Percentiles rank a stretch among this genome's conserved stretches.
Evolutionary conservation across 768 basidiomycete species (phyloP).

Genomic region (Auricularia heimuer): DNA sequence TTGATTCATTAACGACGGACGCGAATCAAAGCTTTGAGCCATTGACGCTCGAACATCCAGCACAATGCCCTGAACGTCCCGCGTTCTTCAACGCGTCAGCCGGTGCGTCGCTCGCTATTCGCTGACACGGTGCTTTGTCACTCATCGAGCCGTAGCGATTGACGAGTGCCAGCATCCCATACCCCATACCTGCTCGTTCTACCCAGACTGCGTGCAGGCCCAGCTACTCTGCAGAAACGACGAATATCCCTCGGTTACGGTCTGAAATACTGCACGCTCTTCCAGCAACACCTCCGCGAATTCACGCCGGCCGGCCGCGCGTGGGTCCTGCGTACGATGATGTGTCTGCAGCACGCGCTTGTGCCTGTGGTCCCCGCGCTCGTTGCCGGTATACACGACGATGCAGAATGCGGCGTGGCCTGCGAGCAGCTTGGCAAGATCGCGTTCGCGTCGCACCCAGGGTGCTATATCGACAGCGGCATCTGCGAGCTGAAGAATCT

Average conservation of each 20-base stretch:
- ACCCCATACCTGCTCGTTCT: conserved; percentile 33
- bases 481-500: conserved; percentile 26
- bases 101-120: no score
- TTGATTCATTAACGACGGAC: no score
- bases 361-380: conserved; percentile 16
- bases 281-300: conserved; percentile 19
- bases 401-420: conserved; percentile 18
- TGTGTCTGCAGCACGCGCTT: conserved; percentile 34
- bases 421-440: conserved; percentile 27
- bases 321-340: conserved; percentile 39
- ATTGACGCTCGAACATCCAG: no score
- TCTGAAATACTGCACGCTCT: conserved; percentile 29
- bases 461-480: conserved; percentile 33
- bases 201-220: conserved; percentile 34
- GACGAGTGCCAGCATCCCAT: conserved; percentile 22
- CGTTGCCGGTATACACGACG: background rate
- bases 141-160: background rate
- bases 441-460: conserved; percentile 34
- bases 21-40: no score
- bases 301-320: conserved; percentile 26
- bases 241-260: conserved; percentile 37
- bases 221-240: conserved; percentile 33
- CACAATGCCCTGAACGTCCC: no score
- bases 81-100: no score
- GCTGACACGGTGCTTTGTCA: background rate